Evolutionary conservation across 2,329 filamentous ascomycete genomes (phyloP), one percentile per base, ranked within the genome.

Genomic region (Zasmidium citrigriseum): DNA sequence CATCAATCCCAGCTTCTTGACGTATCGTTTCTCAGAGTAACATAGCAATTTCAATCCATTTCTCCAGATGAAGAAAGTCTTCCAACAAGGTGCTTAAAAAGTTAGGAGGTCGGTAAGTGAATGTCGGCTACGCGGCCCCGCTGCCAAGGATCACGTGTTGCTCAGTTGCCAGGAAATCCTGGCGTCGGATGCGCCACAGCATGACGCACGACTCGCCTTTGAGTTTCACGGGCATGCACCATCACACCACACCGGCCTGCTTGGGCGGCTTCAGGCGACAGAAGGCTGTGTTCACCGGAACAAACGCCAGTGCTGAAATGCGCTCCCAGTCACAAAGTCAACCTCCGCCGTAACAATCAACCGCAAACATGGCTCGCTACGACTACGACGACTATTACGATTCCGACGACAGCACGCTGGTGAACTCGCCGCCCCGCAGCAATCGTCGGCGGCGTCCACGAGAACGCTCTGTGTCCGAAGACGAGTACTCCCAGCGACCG

Each of bases 391-490:
- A 54, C 14, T 24, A 21, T n/a, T 59, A 59, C 52, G 46, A 59
- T 46, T 55, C 52, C 57, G 57, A 59, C 52, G 52, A 59, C 38
- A 59, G 57, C 52, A 55, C 46, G 4, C 24, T 59, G 34, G 34
- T 50, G 27, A 34, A 51, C 22, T 50, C 52, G 11, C 41, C 21
- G 5, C 23, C 22, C 7, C 24, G 41, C 41, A 56, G 12, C 16
- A 18, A 18, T 21, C 46, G 52, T 24, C 24, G 52, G n/a, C 48
- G 23, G 11, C 21, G 52, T 22, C 20, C 34, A 12, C 57, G 46
- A 22, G 34, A 44, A 21, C 53, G 53, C 27, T 55, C 53, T 7
- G 27, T 22, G 2, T 52, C 50, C 14, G 50, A 52, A 52, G 50
- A 52, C 20, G 25, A n/a, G 11, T 24, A 52, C 21, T n/a, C 34